These are phyloP conservation scores for Fistulifera pelliculosa DNA, from an alignment of 108 stramenopile species.

Conservation along the genomic window DNA sequence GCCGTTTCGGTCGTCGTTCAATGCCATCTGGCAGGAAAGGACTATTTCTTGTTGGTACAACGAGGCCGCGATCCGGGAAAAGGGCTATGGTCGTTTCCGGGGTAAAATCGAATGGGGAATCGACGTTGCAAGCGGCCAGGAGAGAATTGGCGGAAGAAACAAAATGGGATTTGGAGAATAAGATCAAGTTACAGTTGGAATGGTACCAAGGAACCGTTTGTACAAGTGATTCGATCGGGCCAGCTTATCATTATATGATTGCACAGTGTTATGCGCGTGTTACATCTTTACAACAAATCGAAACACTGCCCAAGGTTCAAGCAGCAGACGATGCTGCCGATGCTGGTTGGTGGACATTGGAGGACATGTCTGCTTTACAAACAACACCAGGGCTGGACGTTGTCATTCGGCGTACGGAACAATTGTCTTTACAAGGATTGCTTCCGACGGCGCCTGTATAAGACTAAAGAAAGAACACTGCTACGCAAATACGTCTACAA, in stretches of 20 bases:
- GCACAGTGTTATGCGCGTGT: conserved; percentile 27
- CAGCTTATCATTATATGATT: conserved; percentile 63
- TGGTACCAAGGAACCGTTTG: conserved; percentile 27
- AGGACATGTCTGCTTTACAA: conserved; percentile 9
- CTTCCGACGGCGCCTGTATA: conserved; percentile 2
- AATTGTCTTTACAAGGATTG: conserved; percentile 9
- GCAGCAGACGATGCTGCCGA: conserved; percentile 37
- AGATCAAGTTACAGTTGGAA: conserved; percentile 22
- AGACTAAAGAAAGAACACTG: no score
- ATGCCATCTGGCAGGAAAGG: conserved; percentile 9
- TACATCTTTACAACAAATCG: not conserved
- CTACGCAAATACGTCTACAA: no score
- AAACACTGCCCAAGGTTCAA: conserved; percentile 11
- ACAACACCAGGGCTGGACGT: conserved; percentile 8
- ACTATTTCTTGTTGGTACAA: conserved; percentile 40
- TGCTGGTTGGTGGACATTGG: conserved; percentile 33
- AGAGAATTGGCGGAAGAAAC: conserved; percentile 62
- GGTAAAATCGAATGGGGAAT: conserved; percentile 57
- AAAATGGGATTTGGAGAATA: conserved; percentile 8
- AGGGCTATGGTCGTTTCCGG: conserved; percentile 59
- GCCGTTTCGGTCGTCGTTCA: conserved; percentile 56
- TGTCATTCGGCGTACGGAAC: conserved; percentile 28
- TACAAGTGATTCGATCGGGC: conserved; percentile 20
- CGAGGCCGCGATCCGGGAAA: conserved; percentile 60
- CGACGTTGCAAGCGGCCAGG: conserved; percentile 35